phyloP scores from a whole-genome alignment of 176 grass and related monocot species.

The Saccharum spontaneum region DNA sequence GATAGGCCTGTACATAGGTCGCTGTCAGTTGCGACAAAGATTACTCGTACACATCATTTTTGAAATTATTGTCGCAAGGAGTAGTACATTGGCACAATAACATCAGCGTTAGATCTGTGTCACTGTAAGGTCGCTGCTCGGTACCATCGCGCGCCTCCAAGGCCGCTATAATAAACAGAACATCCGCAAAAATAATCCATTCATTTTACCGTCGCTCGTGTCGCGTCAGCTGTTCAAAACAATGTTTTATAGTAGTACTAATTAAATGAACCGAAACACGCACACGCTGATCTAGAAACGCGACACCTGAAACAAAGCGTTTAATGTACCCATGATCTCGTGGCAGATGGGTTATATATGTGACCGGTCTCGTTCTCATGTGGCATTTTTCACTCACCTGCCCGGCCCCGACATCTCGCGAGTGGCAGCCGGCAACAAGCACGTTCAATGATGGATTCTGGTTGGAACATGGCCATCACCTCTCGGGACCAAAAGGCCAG shows the following conservation, averaged over 20 bases:
- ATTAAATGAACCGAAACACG: no score
- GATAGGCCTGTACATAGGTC: neutral
- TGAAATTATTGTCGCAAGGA: conserved; percentile 8
- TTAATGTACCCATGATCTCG: no score
- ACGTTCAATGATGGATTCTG: neutral
- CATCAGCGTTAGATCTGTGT: neutral
- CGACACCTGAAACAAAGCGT: no score
- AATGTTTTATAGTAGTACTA: no score
- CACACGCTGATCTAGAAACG: no score
- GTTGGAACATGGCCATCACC: neutral
- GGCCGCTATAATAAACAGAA: no score
- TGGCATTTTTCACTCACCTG: neutral
- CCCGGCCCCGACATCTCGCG: neutral
- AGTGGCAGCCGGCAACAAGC: neutral
- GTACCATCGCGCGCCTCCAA: no score
- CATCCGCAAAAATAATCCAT: neutral
- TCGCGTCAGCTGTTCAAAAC: neutral
- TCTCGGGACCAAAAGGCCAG: neutral
- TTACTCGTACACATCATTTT: conserved; percentile 15
- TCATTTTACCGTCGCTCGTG: neutral
- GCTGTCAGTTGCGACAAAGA: conserved; percentile 32
- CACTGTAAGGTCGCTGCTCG: no score
- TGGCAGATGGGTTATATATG: no score
- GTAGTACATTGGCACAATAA: neutral
- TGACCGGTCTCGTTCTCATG: conserved; percentile 1